These are phyloP conservation scores for Ammopiptanthus mongolicus DNA, from an alignment of 306 rosid genomes.

Conservation along the genomic window DNA sequence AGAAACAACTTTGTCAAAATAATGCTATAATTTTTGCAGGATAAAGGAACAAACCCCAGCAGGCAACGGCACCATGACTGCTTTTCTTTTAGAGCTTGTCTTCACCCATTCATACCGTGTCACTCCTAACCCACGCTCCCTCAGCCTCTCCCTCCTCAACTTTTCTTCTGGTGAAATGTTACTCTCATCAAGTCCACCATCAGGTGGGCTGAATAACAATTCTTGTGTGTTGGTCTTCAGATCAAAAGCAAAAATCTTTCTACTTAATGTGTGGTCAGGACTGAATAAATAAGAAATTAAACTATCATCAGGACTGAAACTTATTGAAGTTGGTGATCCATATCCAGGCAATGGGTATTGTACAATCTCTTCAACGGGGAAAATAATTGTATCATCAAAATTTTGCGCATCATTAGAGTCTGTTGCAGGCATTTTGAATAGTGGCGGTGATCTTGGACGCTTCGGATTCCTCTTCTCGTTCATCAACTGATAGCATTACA, in stretches of 20 bases:
- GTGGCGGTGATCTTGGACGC: constrained; percentile 48
- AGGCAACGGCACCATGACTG: constrained; percentile 89
- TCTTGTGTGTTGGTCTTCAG: constrained; percentile 54
- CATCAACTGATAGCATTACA: constrained; percentile 80
- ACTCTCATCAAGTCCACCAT: constrained; percentile 89
- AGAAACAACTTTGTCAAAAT: background rate
- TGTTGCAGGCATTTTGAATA: constrained; percentile 66
- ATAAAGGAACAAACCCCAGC: constrained; percentile 71
- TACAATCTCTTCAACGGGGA: constrained; percentile 86
- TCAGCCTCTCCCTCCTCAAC: constrained; percentile 91
- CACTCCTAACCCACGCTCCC: constrained; percentile 95
- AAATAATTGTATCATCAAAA: constrained; percentile 49
- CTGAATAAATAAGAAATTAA: constrained; percentile 65
- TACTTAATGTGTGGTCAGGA: constrained; percentile 70
- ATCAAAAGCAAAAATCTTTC: constrained; percentile 64
- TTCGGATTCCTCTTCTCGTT: constrained; percentile 57
- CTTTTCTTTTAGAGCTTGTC: constrained; percentile 53
- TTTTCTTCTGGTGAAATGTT: constrained; percentile 86
- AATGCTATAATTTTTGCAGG: background rate
- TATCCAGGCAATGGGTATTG: constrained; percentile 92
- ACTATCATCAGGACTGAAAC: constrained; percentile 79
- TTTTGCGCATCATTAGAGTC: constrained; percentile 44
- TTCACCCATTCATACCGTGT: constrained; percentile 95
- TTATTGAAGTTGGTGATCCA: constrained; percentile 64
- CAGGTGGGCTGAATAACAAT: constrained; percentile 75